phyloP scores from a whole-genome alignment of 495 filamentous ascomycete genomes.

The Hyaloscypha variabilis region DNA sequence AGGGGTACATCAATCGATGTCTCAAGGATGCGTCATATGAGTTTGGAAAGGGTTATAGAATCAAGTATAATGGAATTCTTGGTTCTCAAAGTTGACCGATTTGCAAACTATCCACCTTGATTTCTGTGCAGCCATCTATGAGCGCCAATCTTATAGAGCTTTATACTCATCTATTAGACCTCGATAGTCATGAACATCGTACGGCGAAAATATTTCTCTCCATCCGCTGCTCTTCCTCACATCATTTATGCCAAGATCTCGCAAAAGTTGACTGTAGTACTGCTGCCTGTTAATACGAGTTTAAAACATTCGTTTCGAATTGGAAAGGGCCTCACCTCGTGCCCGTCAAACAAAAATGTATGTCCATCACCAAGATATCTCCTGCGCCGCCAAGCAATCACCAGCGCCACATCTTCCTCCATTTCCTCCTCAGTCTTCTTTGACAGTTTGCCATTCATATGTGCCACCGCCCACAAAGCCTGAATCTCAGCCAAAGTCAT shows the following conservation, averaged over 20 bases:
- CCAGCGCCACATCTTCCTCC: constrained; percentile 38
- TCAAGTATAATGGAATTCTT: no score
- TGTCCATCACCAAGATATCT: constrained; percentile 34
- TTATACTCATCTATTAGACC: constrained; percentile 17
- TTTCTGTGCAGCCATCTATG: no score
- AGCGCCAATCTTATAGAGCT: constrained; percentile 6
- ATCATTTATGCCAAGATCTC: constrained; percentile 19
- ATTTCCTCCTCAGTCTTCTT: constrained; percentile 34
- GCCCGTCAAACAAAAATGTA: constrained; percentile 16
- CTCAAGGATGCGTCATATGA: no score
- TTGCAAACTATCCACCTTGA: no score
- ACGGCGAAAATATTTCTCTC: constrained; percentile 9
- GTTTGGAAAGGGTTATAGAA: no score
- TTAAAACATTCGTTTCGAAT: background rate
- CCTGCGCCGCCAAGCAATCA: constrained; percentile 43
- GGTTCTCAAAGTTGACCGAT: no score
- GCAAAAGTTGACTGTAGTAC: constrained; percentile 5
- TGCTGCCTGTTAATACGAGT: background rate
- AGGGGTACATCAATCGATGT: no score
- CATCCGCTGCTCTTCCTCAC: constrained; percentile 5
- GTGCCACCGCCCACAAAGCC: constrained; percentile 34
- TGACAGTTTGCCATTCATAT: constrained; percentile 35
- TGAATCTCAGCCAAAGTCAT: constrained; percentile 37
- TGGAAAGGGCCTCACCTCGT: constrained; percentile 12
- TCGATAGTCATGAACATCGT: constrained; percentile 8